A percentile compares a stretch with the other conserved stretches of the same genome.
These are phyloP conservation scores for Fusarium floridanum DNA, from an alignment of 2,329 filamentous ascomycete species.

Conservation along the genomic window DNA sequence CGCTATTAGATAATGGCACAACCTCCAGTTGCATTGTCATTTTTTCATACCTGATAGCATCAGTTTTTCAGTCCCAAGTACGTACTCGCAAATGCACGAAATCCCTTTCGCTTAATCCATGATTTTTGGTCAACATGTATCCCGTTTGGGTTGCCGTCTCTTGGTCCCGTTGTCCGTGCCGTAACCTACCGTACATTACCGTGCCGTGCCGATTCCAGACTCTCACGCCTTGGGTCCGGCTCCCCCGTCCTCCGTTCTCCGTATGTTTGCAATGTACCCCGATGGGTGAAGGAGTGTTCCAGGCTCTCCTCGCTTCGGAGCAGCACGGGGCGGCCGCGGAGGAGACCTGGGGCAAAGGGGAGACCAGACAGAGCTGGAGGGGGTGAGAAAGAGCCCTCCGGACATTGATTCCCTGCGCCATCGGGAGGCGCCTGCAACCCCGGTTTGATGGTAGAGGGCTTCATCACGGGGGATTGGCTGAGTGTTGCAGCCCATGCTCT, in stretches of 20 bases:
- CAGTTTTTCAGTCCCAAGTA: constrained; percentile 12
- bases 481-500: neutral
- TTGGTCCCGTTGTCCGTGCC: constrained; percentile 4
- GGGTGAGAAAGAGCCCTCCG: constrained; percentile 8
- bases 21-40: constrained; percentile 8
- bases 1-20: constrained; percentile 6
- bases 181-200: constrained; percentile 28
- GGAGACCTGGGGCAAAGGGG: neutral
- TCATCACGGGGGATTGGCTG: constrained; percentile 13
- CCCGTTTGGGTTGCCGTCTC: neutral
- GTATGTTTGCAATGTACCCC: neutral
- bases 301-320: constrained; percentile 23
- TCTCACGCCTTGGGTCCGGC: constrained; percentile 2
- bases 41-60: constrained; percentile 9
- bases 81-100: neutral
- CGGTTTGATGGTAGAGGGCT: constrained; percentile 7
- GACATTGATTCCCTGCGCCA: constrained; percentile 38
- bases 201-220: constrained; percentile 16
- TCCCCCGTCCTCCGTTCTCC: constrained; percentile 10
- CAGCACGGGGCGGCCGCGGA: constrained; percentile 34
- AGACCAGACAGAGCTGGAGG: constrained; percentile 12
- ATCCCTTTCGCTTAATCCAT: neutral
- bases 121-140: neutral
- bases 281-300: neutral
- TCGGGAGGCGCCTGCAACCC: constrained; percentile 21